Base-by-base conservation (phyloP, 2,329 filamentous ascomycete genomes). In the Coniochaeta hoffmannii region DNA sequence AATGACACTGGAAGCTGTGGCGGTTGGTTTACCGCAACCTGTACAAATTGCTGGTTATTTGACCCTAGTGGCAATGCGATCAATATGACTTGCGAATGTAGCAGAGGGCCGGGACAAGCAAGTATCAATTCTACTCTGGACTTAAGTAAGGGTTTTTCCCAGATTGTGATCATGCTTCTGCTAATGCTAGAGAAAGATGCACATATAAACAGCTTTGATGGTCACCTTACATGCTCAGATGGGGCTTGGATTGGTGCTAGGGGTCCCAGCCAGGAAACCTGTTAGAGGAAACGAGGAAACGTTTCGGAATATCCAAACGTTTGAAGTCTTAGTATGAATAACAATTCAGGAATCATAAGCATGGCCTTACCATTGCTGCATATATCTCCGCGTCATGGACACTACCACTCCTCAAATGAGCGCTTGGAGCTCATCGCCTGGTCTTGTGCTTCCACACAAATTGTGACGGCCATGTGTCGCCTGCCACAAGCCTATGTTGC, bases 1-100 rank as follows among this genome's bases (percentile, higher is more conserved):
- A 50, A 50, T 26, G 44, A 50, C 44, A 50, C 44, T 15, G 44
- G 44, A 50, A 50, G 44, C 22, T 50, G 44, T 26, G 44, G 44
- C 22, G 22, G 44, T 26, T 50, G 44, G 44, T 50, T 50, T 50
- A 50, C 44, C 19, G 44, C 44, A 22, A 50, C 44, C 12, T 50
- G 44, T 50, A 50, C 17, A 15, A 50, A 26, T 7, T 50, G 44
- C 22, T 24, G 17, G 17, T 26, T 22, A 24, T 50, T 8, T 15
- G 19, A 19, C 19, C 44, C n/a, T 22, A 26, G 12, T 50, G 26
- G 12, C 12, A 50, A 50, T 50, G n/a, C 44, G 19, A 50, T 50
- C 12, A 50, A 50, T 8, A 26, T 50, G 44, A 50, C 44, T 26
- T 50, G 22, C 26, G n/a, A 24, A 50, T 26, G 44, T 26, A 26